Conservation (phyloP, 352 stramenopile species). For the Aphanomyces cochlioides region DNA sequence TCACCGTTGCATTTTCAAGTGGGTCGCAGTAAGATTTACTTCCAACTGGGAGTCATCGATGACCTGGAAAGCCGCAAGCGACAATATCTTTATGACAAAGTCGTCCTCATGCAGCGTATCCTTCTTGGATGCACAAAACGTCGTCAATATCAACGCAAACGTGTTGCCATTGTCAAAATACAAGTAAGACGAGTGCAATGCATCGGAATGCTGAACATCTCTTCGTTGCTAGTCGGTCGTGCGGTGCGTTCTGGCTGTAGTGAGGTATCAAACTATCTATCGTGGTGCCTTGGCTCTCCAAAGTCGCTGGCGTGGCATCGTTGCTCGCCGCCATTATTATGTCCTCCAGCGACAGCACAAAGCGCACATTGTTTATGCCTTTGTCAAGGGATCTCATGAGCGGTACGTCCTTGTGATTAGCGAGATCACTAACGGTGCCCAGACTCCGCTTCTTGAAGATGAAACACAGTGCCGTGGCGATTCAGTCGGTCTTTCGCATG, state of each 20-base stretch:
- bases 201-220: constrained; percentile 1
- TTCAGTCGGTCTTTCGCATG: constrained; percentile 64
- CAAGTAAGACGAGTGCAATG: constrained; percentile 43
- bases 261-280: constrained; percentile 58
- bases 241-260: constrained; percentile 75
- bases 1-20: constrained; percentile 75
- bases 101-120: constrained; percentile 60
- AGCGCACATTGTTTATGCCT: constrained; percentile 61
- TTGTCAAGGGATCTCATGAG: constrained; percentile 52
- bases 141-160: constrained; percentile 58
- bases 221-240: constrained; percentile 56
- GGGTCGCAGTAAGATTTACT: constrained; percentile 73
- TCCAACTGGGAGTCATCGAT: constrained; percentile 74
- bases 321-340: constrained; percentile 49
- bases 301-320: constrained; percentile 71
- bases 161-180: constrained; percentile 69
- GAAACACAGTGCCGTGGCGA: constrained; percentile 50
- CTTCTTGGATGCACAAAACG: constrained; percentile 66
- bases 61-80: constrained; percentile 70
- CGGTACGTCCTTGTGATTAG: constrained; percentile 6
- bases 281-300: constrained; percentile 59
- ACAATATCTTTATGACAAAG: constrained; percentile 52
- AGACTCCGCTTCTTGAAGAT: constrained; percentile 53
- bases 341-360: constrained; percentile 55
- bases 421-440: constrained; percentile 3